These are phyloP conservation scores for Zygosaccharomyces bailii DNA, from an alignment of 805 yeast species.

Conservation along the genomic window DNA sequence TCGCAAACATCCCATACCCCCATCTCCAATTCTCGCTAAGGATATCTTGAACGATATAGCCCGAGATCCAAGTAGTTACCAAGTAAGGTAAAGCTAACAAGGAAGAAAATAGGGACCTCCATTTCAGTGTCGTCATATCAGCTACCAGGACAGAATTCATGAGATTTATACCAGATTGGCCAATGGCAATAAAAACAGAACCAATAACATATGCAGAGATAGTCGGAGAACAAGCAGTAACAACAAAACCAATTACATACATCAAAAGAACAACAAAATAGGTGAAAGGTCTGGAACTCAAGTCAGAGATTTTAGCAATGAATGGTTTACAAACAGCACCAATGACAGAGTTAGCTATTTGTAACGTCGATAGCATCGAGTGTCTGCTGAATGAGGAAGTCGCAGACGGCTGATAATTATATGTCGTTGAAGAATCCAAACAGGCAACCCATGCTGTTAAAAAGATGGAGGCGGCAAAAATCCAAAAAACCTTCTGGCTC, in stretches of 20 bases:
- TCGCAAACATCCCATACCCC: constrained; percentile 51
- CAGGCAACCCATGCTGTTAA: constrained; percentile 31
- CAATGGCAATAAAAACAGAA: constrained; percentile 38
- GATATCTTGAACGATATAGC: constrained; percentile 37
- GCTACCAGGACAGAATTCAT: constrained; percentile 37
- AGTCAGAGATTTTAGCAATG: constrained; percentile 42
- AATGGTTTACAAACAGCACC: constrained; percentile 40
- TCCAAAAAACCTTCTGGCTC: constrained; percentile 20
- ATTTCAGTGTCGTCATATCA: constrained; percentile 40
- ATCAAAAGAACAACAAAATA: constrained; percentile 34
- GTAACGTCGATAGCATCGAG: constrained; percentile 40
- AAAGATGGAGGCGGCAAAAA: constrained; percentile 24
- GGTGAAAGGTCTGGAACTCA: constrained; percentile 41
- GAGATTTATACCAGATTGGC: constrained; percentile 38
- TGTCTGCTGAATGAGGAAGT: constrained; percentile 40
- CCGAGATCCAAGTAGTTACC: constrained; percentile 44
- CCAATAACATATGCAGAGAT: constrained; percentile 39
- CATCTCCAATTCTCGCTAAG: constrained; percentile 45
- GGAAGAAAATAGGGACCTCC: constrained; percentile 39
- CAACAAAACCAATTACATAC: constrained; percentile 37
- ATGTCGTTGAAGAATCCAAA: constrained; percentile 36
- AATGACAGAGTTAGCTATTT: constrained; percentile 40
- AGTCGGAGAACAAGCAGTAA: constrained; percentile 38
- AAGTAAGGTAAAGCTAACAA: constrained; percentile 41
- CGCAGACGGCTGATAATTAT: constrained; percentile 39